Conservation (phyloP, 257 asterid species). For the Capsicum baccatum region DNA sequence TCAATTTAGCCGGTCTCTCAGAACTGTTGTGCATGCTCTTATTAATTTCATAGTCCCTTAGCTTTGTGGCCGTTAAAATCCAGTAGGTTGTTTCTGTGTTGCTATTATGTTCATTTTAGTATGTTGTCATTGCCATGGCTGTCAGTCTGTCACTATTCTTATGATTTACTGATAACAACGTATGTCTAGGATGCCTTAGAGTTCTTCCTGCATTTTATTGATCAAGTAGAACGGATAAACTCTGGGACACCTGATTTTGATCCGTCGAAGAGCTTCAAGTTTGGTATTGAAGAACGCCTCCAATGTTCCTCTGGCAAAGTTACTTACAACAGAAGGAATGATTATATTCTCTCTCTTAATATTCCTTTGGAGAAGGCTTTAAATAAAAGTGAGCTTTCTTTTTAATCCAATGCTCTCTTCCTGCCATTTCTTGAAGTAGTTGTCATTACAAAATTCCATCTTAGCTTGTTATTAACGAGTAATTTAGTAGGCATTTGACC, state of each 20-base stretch:
- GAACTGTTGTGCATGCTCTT: constrained; percentile 13
- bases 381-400: constrained; percentile 73
- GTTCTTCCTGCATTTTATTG: constrained; percentile 93
- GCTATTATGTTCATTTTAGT: constrained; percentile 12
- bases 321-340: constrained; percentile 79
- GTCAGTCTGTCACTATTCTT: constrained; percentile 1
- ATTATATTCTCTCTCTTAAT: constrained; percentile 78
- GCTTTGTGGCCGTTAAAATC: background rate
- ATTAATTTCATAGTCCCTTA: constrained; percentile 11
- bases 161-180: constrained; percentile 36
- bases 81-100: constrained; percentile 27
- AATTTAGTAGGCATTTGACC: background rate
- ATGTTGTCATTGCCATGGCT: constrained; percentile 22
- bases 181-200: constrained; percentile 85
- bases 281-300: constrained; percentile 93
- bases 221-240: constrained; percentile 86
- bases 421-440: background rate
- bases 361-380: constrained; percentile 89
- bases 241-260: constrained; percentile 61
- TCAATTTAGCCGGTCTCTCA: background rate
- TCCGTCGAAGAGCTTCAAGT: constrained; percentile 93
- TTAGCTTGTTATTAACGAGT: background rate
- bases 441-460: constrained; percentile 24
- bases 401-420: constrained; percentile 10
- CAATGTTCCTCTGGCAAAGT: constrained; percentile 92